Conservation (phyloP, 2,329 filamentous ascomycete genomes). For the Didymella exigua region DNA sequence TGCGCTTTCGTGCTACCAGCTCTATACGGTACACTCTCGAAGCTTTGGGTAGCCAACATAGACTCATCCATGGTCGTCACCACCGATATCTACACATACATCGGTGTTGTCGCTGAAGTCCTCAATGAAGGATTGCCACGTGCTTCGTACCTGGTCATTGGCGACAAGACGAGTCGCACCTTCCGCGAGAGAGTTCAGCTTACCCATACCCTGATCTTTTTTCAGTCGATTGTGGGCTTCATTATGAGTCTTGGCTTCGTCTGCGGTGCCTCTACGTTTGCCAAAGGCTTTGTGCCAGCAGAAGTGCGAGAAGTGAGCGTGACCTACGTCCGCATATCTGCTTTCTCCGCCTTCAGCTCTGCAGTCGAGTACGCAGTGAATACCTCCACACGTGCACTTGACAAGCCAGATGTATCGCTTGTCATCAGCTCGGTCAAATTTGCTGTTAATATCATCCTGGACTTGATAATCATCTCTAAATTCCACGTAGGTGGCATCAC, state of each 20-base stretch:
- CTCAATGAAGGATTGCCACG: conserved; percentile 75
- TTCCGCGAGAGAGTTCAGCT: conserved; percentile 61
- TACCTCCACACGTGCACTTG: conserved; percentile 66
- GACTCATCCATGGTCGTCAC: conserved; percentile 67
- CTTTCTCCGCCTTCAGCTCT: conserved; percentile 66
- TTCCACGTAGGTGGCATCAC: conserved; percentile 63
- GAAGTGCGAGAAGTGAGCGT: conserved; percentile 63
- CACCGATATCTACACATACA: conserved; percentile 72
- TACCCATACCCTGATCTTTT: conserved; percentile 62
- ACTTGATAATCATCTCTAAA: conserved; percentile 69
- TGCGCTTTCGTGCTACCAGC: conserved; percentile 68
- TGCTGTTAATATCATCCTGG: conserved; percentile 68
- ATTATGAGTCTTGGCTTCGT: conserved; percentile 66
- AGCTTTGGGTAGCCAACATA: conserved; percentile 73
- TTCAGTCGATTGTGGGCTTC: conserved; percentile 62
- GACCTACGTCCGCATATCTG: conserved; percentile 68
- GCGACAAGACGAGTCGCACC: conserved; percentile 63
- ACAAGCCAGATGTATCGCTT: conserved; percentile 71
- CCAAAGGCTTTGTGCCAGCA: conserved; percentile 66
- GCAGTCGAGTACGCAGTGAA: conserved; percentile 68
- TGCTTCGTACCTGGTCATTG: conserved; percentile 71
- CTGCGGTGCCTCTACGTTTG: conserved; percentile 60
- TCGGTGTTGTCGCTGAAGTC: conserved; percentile 69
- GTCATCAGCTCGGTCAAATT: conserved; percentile 70
- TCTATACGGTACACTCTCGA: conserved; percentile 69